phyloP scores from a whole-genome alignment of 1,284 basidiomycete genomes.

The Malassezia cuniculi region DNA sequence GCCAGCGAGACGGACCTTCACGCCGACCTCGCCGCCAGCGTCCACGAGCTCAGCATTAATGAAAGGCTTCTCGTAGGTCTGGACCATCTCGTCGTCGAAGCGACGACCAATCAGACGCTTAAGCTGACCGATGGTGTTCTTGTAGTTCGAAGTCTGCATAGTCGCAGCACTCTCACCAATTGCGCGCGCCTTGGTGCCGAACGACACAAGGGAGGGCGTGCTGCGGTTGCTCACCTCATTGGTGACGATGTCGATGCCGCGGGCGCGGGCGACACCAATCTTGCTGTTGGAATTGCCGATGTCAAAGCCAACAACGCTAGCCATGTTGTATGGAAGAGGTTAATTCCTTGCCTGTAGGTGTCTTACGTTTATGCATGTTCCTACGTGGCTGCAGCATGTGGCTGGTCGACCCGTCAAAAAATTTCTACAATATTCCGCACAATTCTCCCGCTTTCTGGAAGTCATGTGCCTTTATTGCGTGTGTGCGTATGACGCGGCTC shows the following conservation, averaged over 20 bases:
- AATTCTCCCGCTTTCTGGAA: too few relatives aligned
- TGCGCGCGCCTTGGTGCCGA: slow-evolving; percentile 41
- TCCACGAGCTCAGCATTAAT: slow-evolving; percentile 44
- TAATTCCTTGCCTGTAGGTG: neutral
- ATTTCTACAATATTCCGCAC: too few relatives aligned
- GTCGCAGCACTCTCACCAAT: slow-evolving; percentile 42
- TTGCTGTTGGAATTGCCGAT: slow-evolving; percentile 32
- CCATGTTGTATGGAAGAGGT: slow-evolving; percentile 17
- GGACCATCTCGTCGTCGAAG: slow-evolving; percentile 35
- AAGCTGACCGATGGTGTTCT: slow-evolving; percentile 44
- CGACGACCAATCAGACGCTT: slow-evolving; percentile 42
- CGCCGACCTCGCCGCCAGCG: slow-evolving; percentile 40
- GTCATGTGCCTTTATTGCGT: too few relatives aligned
- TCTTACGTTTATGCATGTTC: slow-evolving; percentile 1
- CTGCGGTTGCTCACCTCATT: slow-evolving; percentile 44
- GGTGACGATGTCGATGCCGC: slow-evolving; percentile 41
- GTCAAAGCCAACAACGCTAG: slow-evolving; percentile 42
- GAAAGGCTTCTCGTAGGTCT: slow-evolving; percentile 40
- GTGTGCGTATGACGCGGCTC: too few relatives aligned
- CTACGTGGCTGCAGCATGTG: slow-evolving; percentile 7
- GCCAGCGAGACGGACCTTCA: slow-evolving; percentile 39
- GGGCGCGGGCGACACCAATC: slow-evolving; percentile 41
- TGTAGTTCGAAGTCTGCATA: slow-evolving; percentile 44
- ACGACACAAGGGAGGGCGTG: slow-evolving; percentile 43
- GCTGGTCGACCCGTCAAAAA: too few relatives aligned